Evolutionary conservation across 257 asterid species (phyloP).

Genomic region (Ilex asprella): DNA sequence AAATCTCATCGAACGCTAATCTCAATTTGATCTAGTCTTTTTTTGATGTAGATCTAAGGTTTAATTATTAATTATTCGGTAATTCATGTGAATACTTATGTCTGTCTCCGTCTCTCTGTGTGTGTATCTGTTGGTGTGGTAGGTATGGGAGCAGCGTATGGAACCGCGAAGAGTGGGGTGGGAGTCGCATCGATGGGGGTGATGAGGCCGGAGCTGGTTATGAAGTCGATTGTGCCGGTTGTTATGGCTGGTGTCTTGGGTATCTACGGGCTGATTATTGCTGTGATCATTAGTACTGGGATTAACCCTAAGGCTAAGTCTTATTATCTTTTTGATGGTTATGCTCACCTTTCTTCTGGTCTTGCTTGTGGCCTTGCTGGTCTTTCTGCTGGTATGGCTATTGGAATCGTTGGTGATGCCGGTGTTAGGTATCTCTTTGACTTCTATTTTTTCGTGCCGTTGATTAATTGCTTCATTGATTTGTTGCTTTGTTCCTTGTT

Average conservation of each 20-base stretch:
- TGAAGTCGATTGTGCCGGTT: constrained; percentile 69
- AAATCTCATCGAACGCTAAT: not conserved
- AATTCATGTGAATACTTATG: not conserved
- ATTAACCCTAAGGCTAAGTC: constrained; percentile 67
- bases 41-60: not conserved
- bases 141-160: constrained; percentile 79
- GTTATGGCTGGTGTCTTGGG: constrained; percentile 74
- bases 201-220: constrained; percentile 68
- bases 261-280: constrained; percentile 61
- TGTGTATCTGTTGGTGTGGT: not conserved
- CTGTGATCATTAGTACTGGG: constrained; percentile 59
- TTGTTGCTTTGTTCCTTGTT: too few species aligned
- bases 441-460: too few species aligned
- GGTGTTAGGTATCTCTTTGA: constrained; percentile 39
- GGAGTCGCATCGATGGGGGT: constrained; percentile 77
- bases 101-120: too few species aligned
- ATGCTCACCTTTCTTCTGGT: constrained; percentile 65
- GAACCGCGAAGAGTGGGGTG: constrained; percentile 67
- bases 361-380: constrained; percentile 66
- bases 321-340: constrained; percentile 56
- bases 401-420: constrained; percentile 62
- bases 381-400: constrained; percentile 67
- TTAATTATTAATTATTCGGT: not conserved
- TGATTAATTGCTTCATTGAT: too few species aligned
- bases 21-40: not conserved